Conservation (phyloP, 257 asterid species). For the Oldenlandia corymbosa region DNA sequence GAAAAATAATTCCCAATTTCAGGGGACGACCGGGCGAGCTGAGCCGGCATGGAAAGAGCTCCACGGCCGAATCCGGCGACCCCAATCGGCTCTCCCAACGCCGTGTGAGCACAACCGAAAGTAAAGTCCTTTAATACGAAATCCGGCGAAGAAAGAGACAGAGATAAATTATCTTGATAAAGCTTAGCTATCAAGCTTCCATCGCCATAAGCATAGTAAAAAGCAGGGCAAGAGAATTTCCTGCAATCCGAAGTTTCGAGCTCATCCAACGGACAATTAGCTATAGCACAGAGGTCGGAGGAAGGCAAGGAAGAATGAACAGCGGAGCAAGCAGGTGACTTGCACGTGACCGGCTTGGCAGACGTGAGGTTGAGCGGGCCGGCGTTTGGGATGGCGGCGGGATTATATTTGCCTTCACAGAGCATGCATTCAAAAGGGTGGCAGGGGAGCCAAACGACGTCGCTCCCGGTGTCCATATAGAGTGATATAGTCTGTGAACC, state of each 20-base stretch:
- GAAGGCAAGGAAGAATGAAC: constrained; percentile 56
- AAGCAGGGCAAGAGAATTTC: constrained; percentile 54
- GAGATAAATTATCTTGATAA: constrained; percentile 40
- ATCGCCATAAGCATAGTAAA: constrained; percentile 92
- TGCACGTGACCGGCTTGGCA: constrained; percentile 45
- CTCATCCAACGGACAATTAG: constrained; percentile 69
- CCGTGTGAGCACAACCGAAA: constrained; percentile 75
- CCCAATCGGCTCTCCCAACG: constrained; percentile 89
- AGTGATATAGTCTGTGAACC: constrained; percentile 66
- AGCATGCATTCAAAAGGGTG: constrained; percentile 82
- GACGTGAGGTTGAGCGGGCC: constrained; percentile 64
- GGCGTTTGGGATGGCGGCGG: constrained; percentile 44
- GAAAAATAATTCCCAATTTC: constrained; percentile 80
- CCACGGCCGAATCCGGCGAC: constrained; percentile 98
- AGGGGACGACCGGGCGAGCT: constrained; percentile 54
- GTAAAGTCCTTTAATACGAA: constrained; percentile 51
- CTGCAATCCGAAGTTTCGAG: constrained; percentile 64
- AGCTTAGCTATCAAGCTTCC: constrained; percentile 75
- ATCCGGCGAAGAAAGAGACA: constrained; percentile 44
- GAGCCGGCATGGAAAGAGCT: constrained; percentile 66
- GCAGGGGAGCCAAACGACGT: constrained; percentile 94
- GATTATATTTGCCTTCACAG: constrained; percentile 75
- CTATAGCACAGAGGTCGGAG: constrained; percentile 81
- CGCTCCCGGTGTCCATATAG: constrained; percentile 96
- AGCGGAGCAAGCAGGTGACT: constrained; percentile 67